These are phyloP conservation scores for Saccharomycopsis babjevae DNA, from an alignment of 805 yeast genomes.

Conservation along the genomic window DNA sequence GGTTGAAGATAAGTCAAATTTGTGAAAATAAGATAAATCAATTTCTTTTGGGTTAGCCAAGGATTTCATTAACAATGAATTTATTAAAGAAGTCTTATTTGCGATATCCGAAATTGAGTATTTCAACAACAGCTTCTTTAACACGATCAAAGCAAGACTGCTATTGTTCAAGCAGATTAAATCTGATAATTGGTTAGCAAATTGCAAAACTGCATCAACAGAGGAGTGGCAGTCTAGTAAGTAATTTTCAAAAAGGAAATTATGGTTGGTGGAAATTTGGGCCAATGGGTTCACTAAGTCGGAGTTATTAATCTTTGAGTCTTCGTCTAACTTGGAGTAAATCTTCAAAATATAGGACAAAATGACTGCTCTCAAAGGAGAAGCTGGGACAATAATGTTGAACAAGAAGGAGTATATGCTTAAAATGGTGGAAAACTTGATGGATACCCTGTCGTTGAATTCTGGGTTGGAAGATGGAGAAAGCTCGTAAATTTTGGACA, in stretches of 20 bases:
- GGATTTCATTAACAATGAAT: conserved; percentile 6
- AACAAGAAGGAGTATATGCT: conserved; percentile 15
- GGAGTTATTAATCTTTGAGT: conserved; percentile 9
- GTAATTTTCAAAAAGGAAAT: conserved; percentile 13
- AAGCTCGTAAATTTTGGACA: conserved; percentile 5
- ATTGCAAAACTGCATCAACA: conserved; percentile 2
- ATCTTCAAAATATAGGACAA: conserved; percentile 12
- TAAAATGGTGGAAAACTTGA: conserved; percentile 15
- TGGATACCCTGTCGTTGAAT: conserved; percentile 10
- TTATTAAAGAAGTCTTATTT: background rate
- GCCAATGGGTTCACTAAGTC: conserved; percentile 13
- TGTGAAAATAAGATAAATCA: conserved; percentile 14
- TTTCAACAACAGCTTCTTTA: conserved; percentile 8
- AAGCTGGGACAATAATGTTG: conserved; percentile 11
- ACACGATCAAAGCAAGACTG: conserved; percentile 8
- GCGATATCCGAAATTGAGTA: background rate
- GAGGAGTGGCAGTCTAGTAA: conserved; percentile 4
- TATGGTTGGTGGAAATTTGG: conserved; percentile 3
- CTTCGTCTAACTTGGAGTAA: conserved; percentile 12
- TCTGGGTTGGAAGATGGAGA: conserved; percentile 9
- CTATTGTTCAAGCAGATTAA: conserved; percentile 3
- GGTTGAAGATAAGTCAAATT: conserved; percentile 4
- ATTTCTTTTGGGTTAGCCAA: conserved; percentile 13
- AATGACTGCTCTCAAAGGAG: conserved; percentile 9
- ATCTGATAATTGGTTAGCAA: conserved; percentile 10